phyloP scores from a whole-genome alignment of 176 grass and related monocot species.

The Oryza australiensis region DNA sequence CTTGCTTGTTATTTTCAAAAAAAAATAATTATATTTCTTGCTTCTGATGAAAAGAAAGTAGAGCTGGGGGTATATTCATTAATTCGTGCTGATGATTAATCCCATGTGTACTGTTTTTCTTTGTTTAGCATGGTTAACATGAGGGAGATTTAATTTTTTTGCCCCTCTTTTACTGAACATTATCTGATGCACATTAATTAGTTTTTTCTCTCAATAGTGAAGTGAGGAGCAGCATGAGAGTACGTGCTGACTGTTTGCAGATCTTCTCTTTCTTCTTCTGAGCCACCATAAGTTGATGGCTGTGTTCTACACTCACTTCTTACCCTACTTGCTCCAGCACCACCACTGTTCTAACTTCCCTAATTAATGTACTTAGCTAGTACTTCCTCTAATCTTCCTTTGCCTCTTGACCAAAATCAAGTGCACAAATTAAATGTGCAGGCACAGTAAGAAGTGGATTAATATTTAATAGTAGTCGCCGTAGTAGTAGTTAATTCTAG shows the following conservation, averaged over 20 bases:
- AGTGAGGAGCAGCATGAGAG: background rate
- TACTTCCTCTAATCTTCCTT: conserved; percentile 5
- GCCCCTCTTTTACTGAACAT: background rate
- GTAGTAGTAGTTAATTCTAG: too few species aligned
- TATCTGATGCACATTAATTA: background rate
- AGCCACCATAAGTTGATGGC: conserved; percentile 16
- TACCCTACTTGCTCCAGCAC: background rate
- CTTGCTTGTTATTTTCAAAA: conserved; percentile 15
- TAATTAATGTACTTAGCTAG: conserved; percentile 5
- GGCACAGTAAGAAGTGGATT: background rate
- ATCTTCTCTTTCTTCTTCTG: conserved; percentile 12
- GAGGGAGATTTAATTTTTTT: background rate
- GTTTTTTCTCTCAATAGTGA: background rate
- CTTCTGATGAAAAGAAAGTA: conserved; percentile 15
- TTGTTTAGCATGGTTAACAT: background rate
- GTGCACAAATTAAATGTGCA: background rate
- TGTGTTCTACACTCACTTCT: background rate
- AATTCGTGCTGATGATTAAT: background rate
- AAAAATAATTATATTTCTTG: conserved; percentile 26
- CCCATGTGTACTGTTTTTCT: background rate
- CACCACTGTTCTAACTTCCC: conserved; percentile 3
- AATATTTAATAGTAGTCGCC: background rate
- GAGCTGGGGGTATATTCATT: background rate
- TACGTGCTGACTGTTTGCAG: background rate
- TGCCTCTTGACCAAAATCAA: background rate